A percentile compares a stretch with the other conserved stretches of the same genome.
These are phyloP conservation scores for Leptodermis oblonga DNA, from an alignment of 257 asterid genomes.

Conservation along the genomic window DNA sequence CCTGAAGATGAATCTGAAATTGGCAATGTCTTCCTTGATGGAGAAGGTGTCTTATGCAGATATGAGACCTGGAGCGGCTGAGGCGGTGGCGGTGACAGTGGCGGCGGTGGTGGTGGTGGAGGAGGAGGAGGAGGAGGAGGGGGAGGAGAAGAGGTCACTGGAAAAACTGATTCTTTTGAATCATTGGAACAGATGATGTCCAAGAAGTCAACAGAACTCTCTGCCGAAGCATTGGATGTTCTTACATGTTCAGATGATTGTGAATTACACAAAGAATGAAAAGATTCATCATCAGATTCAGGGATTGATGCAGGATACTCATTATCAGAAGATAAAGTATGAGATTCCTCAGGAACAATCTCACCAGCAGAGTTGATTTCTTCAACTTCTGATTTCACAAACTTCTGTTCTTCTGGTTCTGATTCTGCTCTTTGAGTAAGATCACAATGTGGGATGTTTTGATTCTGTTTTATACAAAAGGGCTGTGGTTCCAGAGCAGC, in stretches of 20 bases:
- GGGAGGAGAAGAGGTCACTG: constrained; percentile 10
- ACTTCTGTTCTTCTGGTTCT: constrained; percentile 14
- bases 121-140: constrained; percentile 13
- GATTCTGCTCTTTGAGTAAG: constrained; percentile 28
- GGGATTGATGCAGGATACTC: constrained; percentile 1
- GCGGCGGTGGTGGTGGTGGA: constrained; percentile 23
- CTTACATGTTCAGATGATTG: constrained; percentile 45
- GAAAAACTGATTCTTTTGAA: constrained; percentile 16
- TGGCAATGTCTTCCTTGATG: constrained; percentile 22
- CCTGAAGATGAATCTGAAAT: constrained; percentile 21
- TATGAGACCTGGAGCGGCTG: constrained; percentile 20
- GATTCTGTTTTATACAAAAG: constrained; percentile 30
- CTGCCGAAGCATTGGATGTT: constrained; percentile 59
- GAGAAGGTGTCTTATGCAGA: constrained; percentile 10
- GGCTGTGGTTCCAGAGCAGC: constrained; percentile 59
- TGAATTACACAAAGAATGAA: constrained; percentile 66
- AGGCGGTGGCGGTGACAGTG: constrained; percentile 26
- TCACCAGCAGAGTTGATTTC: constrained; percentile 50
- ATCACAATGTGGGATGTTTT: constrained; percentile 12
- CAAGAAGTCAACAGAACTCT: constrained; percentile 34
- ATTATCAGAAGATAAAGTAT: constrained; percentile 27
- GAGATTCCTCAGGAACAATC: constrained; percentile 19
- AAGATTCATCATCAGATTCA: constrained; percentile 69
- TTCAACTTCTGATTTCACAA: constrained; percentile 27
- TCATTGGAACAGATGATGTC: constrained; percentile 30